Evolutionary conservation across 176 grass and related monocot species (phyloP).

Genomic region (Echinochloa phyllopogon): DNA sequence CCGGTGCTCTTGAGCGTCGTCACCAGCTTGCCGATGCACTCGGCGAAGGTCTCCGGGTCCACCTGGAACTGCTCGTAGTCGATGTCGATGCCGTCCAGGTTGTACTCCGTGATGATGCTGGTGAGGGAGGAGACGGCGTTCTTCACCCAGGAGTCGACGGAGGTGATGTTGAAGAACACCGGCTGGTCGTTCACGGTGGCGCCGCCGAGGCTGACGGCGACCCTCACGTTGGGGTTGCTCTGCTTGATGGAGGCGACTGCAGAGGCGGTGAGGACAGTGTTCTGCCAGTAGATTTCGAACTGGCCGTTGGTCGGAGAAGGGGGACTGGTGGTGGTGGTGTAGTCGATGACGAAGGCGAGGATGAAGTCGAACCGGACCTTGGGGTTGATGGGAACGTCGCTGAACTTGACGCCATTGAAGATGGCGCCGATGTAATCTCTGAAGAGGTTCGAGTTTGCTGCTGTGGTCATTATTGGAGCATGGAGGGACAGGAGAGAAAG

Average conservation of each 20-base stretch:
- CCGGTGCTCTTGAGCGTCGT: slow-evolving; percentile 56
- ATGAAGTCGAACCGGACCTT: slow-evolving; percentile 64
- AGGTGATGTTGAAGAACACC: slow-evolving; percentile 68
- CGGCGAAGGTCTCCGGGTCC: slow-evolving; percentile 62
- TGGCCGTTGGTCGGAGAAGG: slow-evolving; percentile 65
- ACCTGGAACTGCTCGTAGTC: slow-evolving; percentile 79
- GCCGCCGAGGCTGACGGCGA: slow-evolving; percentile 76
- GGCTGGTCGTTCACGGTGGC: slow-evolving; percentile 38
- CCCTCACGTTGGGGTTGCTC: slow-evolving; percentile 66
- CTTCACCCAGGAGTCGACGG: slow-evolving; percentile 70
- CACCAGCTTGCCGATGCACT: slow-evolving; percentile 68
- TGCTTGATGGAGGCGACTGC: slow-evolving; percentile 60
- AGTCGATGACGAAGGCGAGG: slow-evolving; percentile 81
- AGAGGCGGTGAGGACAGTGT: slow-evolving; percentile 48
- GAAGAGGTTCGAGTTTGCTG: slow-evolving; percentile 73
- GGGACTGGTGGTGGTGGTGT: slow-evolving; percentile 47
- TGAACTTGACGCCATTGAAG: slow-evolving; percentile 71
- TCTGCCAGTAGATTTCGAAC: slow-evolving; percentile 83
- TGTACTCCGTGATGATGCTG: slow-evolving; percentile 47
- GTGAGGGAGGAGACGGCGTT: slow-evolving; percentile 76
- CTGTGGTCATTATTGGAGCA: neutral
- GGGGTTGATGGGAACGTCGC: slow-evolving; percentile 72
- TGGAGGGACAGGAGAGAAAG: slow-evolving; percentile 32
- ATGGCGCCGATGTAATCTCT: slow-evolving; percentile 81
- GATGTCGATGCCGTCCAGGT: slow-evolving; percentile 78